Percentiles rank a stretch among this genome's conserved stretches.
Evolutionary conservation across 1,284 basidiomycete species (phyloP).

Genomic region (Phylloboletellus chloephorus): DNA sequence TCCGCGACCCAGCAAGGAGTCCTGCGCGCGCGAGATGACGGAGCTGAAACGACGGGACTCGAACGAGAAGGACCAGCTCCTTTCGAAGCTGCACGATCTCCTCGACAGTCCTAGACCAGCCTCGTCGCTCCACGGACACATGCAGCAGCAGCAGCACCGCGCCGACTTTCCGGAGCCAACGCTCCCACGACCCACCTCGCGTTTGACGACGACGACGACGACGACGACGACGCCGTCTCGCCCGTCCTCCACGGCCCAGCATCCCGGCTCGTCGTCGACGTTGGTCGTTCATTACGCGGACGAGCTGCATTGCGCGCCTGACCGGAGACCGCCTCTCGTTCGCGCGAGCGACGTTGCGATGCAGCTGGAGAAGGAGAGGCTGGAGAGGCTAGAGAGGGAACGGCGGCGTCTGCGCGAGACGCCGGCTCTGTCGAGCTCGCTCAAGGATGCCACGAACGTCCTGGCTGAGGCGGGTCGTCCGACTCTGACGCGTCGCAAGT

Average conservation of each 20-base stretch:
- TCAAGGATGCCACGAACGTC: constrained; percentile 30
- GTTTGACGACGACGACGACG: no score
- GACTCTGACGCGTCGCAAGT: constrained; percentile 18
- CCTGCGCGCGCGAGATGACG: constrained; percentile 14
- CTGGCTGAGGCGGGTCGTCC: constrained; percentile 15
- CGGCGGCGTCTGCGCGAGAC: constrained; percentile 23
- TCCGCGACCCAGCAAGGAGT: constrained; percentile 19
- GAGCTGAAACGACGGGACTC: constrained; percentile 25
- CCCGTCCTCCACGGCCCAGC: constrained; percentile 18
- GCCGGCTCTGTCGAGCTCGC: constrained; percentile 17
- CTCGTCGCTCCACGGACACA: constrained; percentile 22
- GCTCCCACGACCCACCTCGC: constrained; percentile 21
- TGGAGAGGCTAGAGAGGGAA: constrained; percentile 26
- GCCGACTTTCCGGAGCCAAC: constrained; percentile 19
- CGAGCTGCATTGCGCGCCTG: constrained; percentile 10
- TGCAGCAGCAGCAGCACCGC: constrained; percentile 22
- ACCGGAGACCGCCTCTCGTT: constrained; percentile 28
- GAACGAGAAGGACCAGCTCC: constrained; percentile 28
- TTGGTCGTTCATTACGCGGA: constrained; percentile 17
- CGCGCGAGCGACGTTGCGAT: constrained; percentile 33
- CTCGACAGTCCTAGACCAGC: constrained; percentile 28
- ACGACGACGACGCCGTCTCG: constrained; percentile 22
- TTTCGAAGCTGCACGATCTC: constrained; percentile 29
- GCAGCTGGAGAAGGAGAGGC: constrained; percentile 31
- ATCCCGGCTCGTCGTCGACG: constrained; percentile 11